Evolutionary conservation across 768 basidiomycete species (phyloP).

Genomic region (Astraeus odoratus): DNA sequence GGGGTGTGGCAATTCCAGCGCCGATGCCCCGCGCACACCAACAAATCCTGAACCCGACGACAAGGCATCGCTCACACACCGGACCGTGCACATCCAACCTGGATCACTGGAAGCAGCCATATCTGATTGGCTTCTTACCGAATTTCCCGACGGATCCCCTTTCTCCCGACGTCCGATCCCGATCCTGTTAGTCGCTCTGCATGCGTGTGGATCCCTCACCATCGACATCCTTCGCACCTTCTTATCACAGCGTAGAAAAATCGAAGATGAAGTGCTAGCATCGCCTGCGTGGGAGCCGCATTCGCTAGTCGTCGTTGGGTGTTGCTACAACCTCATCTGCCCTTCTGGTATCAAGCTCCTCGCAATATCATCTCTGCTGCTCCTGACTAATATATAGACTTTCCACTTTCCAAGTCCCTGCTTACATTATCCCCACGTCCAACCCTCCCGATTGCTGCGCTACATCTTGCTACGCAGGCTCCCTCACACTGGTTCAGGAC

Average conservation of each 20-base stretch:
- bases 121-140: conserved; percentile 43
- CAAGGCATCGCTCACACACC: conserved; percentile 43
- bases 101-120: conserved; percentile 39
- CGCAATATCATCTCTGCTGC: conserved; percentile 1
- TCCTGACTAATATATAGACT: conserved; percentile 33
- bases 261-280: conserved; percentile 3
- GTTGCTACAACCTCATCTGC: conserved; percentile 71
- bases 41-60: neutral
- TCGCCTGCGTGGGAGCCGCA: conserved; percentile 41
- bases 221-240: conserved; percentile 57
- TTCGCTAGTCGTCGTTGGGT: conserved; percentile 60
- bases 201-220: conserved; percentile 72
- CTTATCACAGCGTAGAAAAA: conserved; percentile 21
- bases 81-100: conserved; percentile 48
- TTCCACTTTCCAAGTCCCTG: conserved; percentile 40
- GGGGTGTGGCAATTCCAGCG: neutral
- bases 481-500: conserved; percentile 54
- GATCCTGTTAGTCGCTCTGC: conserved; percentile 60
- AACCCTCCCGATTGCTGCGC: conserved; percentile 32
- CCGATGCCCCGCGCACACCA: neutral
- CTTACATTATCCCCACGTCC: conserved; percentile 11
- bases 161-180: conserved; percentile 24
- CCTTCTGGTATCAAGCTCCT: conserved; percentile 31
- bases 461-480: conserved; percentile 67
- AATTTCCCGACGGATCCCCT: conserved; percentile 5